Evolutionary conservation across 148 eudicot genomes (phyloP).

Genomic region (Mesembryanthemum crystallinum): DNA sequence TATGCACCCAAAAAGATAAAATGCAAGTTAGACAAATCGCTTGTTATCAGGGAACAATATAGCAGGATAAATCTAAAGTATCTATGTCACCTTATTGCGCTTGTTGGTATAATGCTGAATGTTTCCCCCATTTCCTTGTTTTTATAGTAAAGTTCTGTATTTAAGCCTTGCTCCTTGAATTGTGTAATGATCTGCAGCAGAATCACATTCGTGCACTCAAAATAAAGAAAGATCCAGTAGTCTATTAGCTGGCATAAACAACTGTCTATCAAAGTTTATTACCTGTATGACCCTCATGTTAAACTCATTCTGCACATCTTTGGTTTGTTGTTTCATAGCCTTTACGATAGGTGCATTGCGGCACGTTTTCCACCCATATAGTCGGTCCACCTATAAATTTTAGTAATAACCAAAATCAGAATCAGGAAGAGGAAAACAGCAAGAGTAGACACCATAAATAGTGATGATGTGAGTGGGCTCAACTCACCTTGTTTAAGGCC

Average conservation of each 20-base stretch:
- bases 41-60: not conserved
- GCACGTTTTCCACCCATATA: constrained; percentile 81
- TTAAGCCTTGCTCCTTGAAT: constrained; percentile 87
- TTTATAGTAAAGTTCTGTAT: constrained; percentile 85
- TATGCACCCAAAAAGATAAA: constrained; percentile 10
- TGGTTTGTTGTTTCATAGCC: constrained; percentile 77
- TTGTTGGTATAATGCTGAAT: constrained; percentile 85
- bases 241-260: not conserved
- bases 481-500: constrained; percentile 86
- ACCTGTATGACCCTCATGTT: constrained; percentile 71
- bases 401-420: constrained; percentile 10
- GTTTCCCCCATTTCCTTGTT: constrained; percentile 97
- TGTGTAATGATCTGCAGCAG: constrained; percentile 61
- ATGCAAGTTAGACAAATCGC: not conserved
- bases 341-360: constrained; percentile 75
- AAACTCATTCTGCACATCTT: constrained; percentile 74
- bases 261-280: not conserved
- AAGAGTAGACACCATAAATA: not conserved
- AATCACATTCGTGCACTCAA: not conserved
- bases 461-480: not conserved
- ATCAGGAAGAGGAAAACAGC: not conserved
- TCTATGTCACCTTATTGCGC: constrained; percentile 69
- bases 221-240: constrained; percentile 9
- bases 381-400: constrained; percentile 68
- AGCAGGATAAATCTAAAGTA: not conserved